Evolutionary conservation across 257 asterid species (phyloP).

Genomic region (Nicotiana obtusifolia): DNA sequence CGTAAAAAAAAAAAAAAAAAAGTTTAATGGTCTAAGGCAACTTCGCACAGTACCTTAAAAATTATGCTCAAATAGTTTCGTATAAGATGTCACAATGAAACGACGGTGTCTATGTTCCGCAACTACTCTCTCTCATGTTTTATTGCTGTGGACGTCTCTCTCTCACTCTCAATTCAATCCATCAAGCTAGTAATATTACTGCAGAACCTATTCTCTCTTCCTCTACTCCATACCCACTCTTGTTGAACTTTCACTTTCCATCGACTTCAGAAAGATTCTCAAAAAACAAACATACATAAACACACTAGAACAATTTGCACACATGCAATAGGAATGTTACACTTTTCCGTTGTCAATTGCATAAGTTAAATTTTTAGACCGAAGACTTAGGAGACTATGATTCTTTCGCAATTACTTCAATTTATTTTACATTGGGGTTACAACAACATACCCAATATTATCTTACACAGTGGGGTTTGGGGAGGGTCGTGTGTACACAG

Average conservation of each 20-base stretch:
- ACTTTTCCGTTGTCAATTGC: background rate
- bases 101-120: background rate
- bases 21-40: background rate
- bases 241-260: background rate
- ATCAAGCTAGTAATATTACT: background rate
- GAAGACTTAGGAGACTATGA: background rate
- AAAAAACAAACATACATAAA: background rate
- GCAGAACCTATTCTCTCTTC: background rate
- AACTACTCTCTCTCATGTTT: too few species aligned
- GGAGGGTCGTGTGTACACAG: too few species aligned
- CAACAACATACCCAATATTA: too few species aligned
- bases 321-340: background rate
- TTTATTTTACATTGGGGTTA: background rate
- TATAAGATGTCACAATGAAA: background rate
- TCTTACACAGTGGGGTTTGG: too few species aligned
- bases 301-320: background rate
- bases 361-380: too few species aligned
- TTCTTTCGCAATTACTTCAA: background rate
- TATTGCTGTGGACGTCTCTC: too few species aligned
- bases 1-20: too few species aligned
- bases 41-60: background rate
- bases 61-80: background rate
- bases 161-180: background rate
- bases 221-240: background rate
- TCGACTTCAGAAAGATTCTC: background rate